Conservation (phyloP, 1,139 yeast genomes). For the Suhomyces bokatorum region DNA sequence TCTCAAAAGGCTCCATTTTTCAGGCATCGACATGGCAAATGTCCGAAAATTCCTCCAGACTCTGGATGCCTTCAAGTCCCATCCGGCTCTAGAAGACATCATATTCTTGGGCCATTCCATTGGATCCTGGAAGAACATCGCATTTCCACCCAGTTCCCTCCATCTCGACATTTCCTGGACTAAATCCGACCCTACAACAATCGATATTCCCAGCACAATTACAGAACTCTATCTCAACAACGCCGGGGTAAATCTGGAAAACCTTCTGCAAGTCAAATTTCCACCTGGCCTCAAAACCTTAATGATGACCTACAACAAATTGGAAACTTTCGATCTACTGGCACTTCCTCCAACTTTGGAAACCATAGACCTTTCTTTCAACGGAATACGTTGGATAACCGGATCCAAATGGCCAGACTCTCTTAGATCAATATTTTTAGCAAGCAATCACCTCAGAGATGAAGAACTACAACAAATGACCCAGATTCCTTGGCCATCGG, state of each 20-base stretch:
- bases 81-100: slow-evolving; percentile 23
- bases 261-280: slow-evolving; percentile 17
- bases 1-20: slow-evolving; percentile 32
- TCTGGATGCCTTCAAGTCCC: slow-evolving; percentile 8
- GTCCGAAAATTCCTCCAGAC: slow-evolving; percentile 7
- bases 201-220: slow-evolving; percentile 24
- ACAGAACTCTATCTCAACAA: slow-evolving; percentile 34
- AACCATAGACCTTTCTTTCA: slow-evolving; percentile 32
- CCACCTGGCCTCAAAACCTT: slow-evolving; percentile 29
- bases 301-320: slow-evolving; percentile 37
- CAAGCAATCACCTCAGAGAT: slow-evolving; percentile 26
- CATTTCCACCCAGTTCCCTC: slow-evolving; percentile 22
- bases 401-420: slow-evolving; percentile 30
- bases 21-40: slow-evolving; percentile 24
- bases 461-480: slow-evolving; percentile 19
- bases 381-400: slow-evolving; percentile 17
- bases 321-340: slow-evolving; percentile 23
- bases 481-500: slow-evolving; percentile 28
- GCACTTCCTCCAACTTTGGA: slow-evolving; percentile 29
- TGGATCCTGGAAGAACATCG: slow-evolving; percentile 29
- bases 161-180: slow-evolving; percentile 43
- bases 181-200: slow-evolving; percentile 15
- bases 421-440: slow-evolving; percentile 27
- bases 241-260: slow-evolving; percentile 23
- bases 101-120: slow-evolving; percentile 37